These are phyloP conservation scores for Clonostachys chloroleuca DNA, from an alignment of 2,329 filamentous ascomycete genomes.

Conservation along the genomic window DNA sequence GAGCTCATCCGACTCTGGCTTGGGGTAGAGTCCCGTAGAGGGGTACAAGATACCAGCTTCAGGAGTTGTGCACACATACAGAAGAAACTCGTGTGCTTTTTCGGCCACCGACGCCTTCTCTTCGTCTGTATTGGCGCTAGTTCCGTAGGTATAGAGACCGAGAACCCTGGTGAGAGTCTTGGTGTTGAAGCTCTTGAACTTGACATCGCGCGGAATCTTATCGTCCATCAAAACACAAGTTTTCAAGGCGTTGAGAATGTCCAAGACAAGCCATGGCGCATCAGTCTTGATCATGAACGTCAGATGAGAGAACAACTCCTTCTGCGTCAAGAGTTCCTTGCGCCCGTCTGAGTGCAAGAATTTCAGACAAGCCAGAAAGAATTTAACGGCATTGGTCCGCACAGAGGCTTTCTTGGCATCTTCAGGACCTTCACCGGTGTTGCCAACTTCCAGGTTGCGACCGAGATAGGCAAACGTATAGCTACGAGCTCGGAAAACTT, in stretches of 20 bases:
- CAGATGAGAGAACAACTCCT: slow-evolving; percentile 77
- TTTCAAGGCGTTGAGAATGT: slow-evolving; percentile 69
- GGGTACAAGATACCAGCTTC: slow-evolving; percentile 71
- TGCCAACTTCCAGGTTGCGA: slow-evolving; percentile 71
- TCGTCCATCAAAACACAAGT: slow-evolving; percentile 70
- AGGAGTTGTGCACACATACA: slow-evolving; percentile 69
- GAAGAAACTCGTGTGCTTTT: slow-evolving; percentile 70
- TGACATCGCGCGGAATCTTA: slow-evolving; percentile 67
- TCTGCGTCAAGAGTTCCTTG: slow-evolving; percentile 73
- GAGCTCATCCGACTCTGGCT: slow-evolving; percentile 52
- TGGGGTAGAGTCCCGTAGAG: slow-evolving; percentile 81
- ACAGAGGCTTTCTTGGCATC: slow-evolving; percentile 71
- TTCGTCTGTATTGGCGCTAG: slow-evolving; percentile 34
- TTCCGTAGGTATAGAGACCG: slow-evolving; percentile 62
- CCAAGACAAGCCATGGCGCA: slow-evolving; percentile 67
- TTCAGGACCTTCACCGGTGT: slow-evolving; percentile 47
- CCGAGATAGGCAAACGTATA: slow-evolving; percentile 77
- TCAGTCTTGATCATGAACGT: slow-evolving; percentile 77
- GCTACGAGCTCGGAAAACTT: slow-evolving; percentile 73
- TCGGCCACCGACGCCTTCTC: slow-evolving; percentile 52
- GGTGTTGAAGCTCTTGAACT: slow-evolving; percentile 72
- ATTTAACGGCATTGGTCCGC: slow-evolving; percentile 76
- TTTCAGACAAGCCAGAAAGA: slow-evolving; percentile 74
- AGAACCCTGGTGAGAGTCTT: slow-evolving; percentile 69
- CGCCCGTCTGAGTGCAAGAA: slow-evolving; percentile 75